phyloP scores from a whole-genome alignment of 2,329 filamentous ascomycete species.

The Cryphonectria parasitica region DNA sequence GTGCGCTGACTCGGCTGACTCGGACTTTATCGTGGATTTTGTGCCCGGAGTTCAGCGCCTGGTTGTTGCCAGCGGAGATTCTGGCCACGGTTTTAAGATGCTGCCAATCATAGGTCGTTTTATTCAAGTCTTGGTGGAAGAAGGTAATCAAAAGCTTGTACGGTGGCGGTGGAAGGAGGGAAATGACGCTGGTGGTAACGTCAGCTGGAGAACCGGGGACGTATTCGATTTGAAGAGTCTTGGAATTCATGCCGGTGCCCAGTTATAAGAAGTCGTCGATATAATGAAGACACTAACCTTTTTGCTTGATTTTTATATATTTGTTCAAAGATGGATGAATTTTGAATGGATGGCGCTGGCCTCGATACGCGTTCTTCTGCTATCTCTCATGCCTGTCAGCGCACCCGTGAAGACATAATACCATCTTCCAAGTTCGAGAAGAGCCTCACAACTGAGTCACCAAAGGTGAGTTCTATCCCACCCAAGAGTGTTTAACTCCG shows the following conservation, averaged over 20 bases:
- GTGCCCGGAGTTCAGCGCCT: slow-evolving; percentile 55
- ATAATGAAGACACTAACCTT: neutral
- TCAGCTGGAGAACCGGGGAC: slow-evolving; percentile 45
- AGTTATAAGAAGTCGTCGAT: neutral
- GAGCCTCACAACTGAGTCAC: no score
- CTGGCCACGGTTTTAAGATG: slow-evolving; percentile 67
- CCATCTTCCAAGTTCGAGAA: no score
- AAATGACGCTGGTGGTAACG: slow-evolving; percentile 32
- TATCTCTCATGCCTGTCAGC: no score
- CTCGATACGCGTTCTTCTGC: no score
- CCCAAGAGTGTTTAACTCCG: no score
- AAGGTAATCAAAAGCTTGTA: slow-evolving; percentile 46
- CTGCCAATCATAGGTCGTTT: slow-evolving; percentile 62
- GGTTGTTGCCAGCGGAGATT: slow-evolving; percentile 59
- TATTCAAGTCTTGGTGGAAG: slow-evolving; percentile 51
- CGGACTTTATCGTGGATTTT: slow-evolving; percentile 63
- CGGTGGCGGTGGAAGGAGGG: slow-evolving; percentile 58
- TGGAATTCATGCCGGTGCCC: no score
- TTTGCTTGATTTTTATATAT: no score
- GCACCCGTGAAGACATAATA: no score
- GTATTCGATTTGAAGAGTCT: slow-evolving; percentile 34
- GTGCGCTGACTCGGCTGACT: slow-evolving; percentile 65
- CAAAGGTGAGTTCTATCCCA: no score
- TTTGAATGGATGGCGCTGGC: no score
- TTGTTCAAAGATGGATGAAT: no score